phyloP scores from a whole-genome alignment of 208 protist genomes.

The Lotmaria passim region DNA sequence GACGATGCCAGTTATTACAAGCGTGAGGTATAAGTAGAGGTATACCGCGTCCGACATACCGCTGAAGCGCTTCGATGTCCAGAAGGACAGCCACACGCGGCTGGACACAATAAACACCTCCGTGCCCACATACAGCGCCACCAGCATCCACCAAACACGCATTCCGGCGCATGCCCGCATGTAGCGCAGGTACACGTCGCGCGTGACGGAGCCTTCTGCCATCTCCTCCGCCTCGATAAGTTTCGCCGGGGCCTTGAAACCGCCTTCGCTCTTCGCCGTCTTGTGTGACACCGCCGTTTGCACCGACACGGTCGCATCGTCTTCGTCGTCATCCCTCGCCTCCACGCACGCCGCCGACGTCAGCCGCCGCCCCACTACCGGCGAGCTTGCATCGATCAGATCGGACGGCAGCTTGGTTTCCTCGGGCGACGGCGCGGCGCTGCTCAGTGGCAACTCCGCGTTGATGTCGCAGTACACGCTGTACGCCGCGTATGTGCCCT shows the following conservation, averaged over 20 bases:
- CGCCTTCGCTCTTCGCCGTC: no score
- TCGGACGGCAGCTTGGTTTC: background rate
- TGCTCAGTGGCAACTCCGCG: background rate
- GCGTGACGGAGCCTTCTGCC: constrained; percentile 44
- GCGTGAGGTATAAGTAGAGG: constrained; percentile 4
- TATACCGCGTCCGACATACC: constrained; percentile 12
- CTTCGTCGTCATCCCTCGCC: background rate
- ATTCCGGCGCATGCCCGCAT: constrained; percentile 22
- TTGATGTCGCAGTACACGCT: constrained; percentile 23
- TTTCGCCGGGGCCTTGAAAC: background rate
- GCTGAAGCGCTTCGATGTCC: constrained; percentile 40
- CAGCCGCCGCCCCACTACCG: background rate
- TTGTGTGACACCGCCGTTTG: background rate
- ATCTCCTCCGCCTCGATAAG: constrained; percentile 18
- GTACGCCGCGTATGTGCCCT: constrained; percentile 39
- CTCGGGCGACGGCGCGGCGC: background rate
- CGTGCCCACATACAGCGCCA: constrained; percentile 39
- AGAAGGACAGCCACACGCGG: constrained; percentile 57
- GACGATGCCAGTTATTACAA: background rate
- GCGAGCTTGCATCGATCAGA: background rate
- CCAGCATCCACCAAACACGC: constrained; percentile 21
- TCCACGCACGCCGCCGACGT: background rate
- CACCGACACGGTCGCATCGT: background rate
- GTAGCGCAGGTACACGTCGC: constrained; percentile 50
- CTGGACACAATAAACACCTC: constrained; percentile 29